Evolutionary conservation across 805 yeast species (phyloP).

Genomic region (Starmerella cellae): DNA sequence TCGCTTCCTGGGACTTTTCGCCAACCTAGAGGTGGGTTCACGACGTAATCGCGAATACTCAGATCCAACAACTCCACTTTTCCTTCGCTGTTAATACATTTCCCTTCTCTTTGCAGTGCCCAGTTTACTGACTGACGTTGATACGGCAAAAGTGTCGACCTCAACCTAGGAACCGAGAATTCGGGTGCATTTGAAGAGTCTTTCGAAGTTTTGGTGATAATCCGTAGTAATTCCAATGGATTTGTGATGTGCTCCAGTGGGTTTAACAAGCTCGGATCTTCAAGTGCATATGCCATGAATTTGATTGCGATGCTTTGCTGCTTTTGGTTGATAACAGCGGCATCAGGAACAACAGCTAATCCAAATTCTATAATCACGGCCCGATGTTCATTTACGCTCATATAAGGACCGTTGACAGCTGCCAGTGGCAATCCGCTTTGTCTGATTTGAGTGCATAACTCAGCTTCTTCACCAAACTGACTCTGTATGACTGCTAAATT

Average conservation of each 20-base stretch:
- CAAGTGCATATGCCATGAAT: constrained; percentile 11
- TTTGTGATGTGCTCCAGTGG: constrained; percentile 11
- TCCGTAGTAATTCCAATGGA: constrained; percentile 11
- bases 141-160: constrained; percentile 22
- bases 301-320: constrained; percentile 3
- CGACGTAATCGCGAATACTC: constrained; percentile 13
- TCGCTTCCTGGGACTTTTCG: constrained; percentile 11
- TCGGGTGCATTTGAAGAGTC: constrained; percentile 5
- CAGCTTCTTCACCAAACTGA: not conserved
- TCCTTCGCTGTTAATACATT: constrained; percentile 10
- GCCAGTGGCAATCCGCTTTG: not conserved
- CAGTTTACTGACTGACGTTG: constrained; percentile 30
- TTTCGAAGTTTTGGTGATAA: constrained; percentile 3
- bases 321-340: not conserved
- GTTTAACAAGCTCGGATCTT: constrained; percentile 10
- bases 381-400: not conserved
- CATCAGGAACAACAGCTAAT: constrained; percentile 3
- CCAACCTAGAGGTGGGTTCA: constrained; percentile 24
- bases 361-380: not conserved
- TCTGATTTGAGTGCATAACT: not conserved
- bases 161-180: constrained; percentile 11
- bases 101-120: constrained; percentile 29
- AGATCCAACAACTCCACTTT: constrained; percentile 19
- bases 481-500: not conserved
- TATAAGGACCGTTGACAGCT: not conserved